These are phyloP conservation scores for Phytophthora gonapodyides DNA, from an alignment of 352 stramenopile species.

Conservation along the genomic window DNA sequence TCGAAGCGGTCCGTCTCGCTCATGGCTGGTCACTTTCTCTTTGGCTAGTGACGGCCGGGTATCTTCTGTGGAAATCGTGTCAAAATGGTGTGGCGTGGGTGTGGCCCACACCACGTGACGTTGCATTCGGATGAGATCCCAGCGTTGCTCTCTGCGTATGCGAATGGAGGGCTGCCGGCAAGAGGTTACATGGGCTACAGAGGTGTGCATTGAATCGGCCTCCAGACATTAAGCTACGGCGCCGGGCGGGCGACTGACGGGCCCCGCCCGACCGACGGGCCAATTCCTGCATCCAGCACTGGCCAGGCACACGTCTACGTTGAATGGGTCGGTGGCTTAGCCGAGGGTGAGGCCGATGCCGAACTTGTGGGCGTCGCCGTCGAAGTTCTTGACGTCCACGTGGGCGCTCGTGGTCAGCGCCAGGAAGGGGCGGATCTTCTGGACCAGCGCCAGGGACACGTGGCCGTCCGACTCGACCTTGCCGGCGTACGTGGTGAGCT, in stretches of 20 bases:
- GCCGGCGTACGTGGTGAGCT: conserved; percentile 80
- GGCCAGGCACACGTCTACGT: conserved; percentile 28
- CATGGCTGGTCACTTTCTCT: conserved; percentile 40
- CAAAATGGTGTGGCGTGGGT: not conserved
- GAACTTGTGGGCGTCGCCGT: conserved; percentile 92
- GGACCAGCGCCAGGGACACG: conserved; percentile 82
- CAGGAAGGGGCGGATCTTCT: conserved; percentile 88
- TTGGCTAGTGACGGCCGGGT: conserved; percentile 6
- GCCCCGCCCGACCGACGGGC: conserved; percentile 6
- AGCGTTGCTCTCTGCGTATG: no score
- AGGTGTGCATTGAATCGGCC: conserved; percentile 36
- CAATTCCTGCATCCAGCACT: conserved; percentile 27
- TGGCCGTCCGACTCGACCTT: conserved; percentile 90
- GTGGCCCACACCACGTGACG: conserved; percentile 4
- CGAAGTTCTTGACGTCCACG: conserved; percentile 92
- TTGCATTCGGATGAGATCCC: not conserved
- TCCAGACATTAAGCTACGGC: conserved; percentile 30
- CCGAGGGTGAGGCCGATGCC: conserved; percentile 87
- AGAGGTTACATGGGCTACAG: conserved; percentile 23
- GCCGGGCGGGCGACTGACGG: not conserved
- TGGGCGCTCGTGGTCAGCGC: conserved; percentile 83
- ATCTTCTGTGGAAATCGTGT: conserved; percentile 22
- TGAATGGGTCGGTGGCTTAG: conserved; percentile 44
- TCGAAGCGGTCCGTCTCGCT: conserved; percentile 90
- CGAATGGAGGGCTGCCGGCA: no score